phyloP scores from a whole-genome alignment of 2,329 filamentous ascomycete genomes.

The Aciculosporium take region DNA sequence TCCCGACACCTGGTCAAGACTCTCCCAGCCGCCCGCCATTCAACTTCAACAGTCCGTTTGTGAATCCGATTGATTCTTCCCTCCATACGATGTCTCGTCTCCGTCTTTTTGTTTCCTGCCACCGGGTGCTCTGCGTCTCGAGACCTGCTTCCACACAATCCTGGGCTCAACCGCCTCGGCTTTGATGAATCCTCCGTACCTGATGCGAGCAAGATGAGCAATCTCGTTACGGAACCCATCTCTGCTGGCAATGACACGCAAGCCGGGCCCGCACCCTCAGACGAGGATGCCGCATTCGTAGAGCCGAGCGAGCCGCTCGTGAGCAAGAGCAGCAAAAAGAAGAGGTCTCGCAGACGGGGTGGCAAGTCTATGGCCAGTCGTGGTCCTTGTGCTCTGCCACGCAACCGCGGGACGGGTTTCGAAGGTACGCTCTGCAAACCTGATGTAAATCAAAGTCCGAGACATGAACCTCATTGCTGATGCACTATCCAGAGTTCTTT shows the following conservation, averaged over 20 bases:
- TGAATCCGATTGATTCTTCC: not conserved
- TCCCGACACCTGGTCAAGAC: not conserved
- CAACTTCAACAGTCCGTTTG: not conserved
- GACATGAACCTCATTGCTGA: not conserved
- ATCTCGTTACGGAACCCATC: not conserved
- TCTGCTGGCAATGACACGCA: not conserved
- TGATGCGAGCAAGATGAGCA: not conserved
- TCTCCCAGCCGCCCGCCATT: not conserved
- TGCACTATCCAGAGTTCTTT: slow-evolving; percentile 43
- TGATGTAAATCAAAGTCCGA: no score
- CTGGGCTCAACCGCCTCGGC: not conserved
- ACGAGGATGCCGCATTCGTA: not conserved
- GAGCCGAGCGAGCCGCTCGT: not conserved
- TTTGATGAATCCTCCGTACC: not conserved
- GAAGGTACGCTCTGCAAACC: slow-evolving; percentile 43
- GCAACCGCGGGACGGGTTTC: slow-evolving; percentile 47
- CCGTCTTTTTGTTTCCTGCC: not conserved
- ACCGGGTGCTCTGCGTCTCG: not conserved
- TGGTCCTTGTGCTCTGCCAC: slow-evolving; percentile 27
- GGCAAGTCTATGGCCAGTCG: slow-evolving; percentile 12
- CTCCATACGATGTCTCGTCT: not conserved
- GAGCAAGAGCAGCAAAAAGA: slow-evolving; percentile 10
- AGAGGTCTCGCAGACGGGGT: slow-evolving; percentile 7
- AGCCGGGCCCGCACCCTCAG: not conserved
- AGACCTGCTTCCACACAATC: no score